Evolutionary conservation across 208 protist species (phyloP).

Genomic region (Crithidia bombi): DNA sequence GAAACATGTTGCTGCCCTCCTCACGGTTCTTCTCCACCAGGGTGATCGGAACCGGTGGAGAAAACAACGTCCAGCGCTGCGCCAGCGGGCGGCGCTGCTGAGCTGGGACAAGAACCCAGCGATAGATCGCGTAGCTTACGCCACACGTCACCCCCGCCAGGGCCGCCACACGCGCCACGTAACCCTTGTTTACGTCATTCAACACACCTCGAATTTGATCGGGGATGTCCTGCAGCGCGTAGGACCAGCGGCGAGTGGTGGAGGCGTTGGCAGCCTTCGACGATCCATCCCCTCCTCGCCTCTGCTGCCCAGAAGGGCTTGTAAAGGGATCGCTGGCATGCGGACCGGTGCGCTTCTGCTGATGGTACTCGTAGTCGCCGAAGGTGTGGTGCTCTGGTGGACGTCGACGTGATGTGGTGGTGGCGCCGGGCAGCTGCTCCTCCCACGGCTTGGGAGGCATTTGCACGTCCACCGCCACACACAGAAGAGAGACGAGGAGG

Average conservation of each 20-base stretch:
- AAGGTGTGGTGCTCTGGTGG: slow-evolving; percentile 24
- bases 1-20: slow-evolving; percentile 62
- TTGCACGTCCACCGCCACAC: not conserved
- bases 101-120: slow-evolving; percentile 39
- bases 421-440: slow-evolving; percentile 19
- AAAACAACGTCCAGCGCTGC: slow-evolving; percentile 63
- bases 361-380: slow-evolving; percentile 34
- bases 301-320: not conserved
- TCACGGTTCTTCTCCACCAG: slow-evolving; percentile 68
- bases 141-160: slow-evolving; percentile 23
- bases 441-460: slow-evolving; percentile 50
- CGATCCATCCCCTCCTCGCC: not conserved
- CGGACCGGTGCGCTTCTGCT: slow-evolving; percentile 22
- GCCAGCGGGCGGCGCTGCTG: slow-evolving; percentile 77
- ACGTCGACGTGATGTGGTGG: slow-evolving; percentile 5
- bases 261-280: not conserved
- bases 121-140: slow-evolving; percentile 52
- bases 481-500: not conserved
- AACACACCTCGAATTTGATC: slow-evolving; percentile 28
- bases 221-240: slow-evolving; percentile 74
- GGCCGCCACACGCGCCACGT: slow-evolving; percentile 48
- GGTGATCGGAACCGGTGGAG: slow-evolving; percentile 68
- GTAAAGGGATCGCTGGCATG: not conserved
- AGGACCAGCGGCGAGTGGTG: slow-evolving; percentile 66
- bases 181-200: slow-evolving; percentile 83